phyloP scores from a whole-genome alignment of 805 yeast species.

The Lachancea nothofagi region DNA sequence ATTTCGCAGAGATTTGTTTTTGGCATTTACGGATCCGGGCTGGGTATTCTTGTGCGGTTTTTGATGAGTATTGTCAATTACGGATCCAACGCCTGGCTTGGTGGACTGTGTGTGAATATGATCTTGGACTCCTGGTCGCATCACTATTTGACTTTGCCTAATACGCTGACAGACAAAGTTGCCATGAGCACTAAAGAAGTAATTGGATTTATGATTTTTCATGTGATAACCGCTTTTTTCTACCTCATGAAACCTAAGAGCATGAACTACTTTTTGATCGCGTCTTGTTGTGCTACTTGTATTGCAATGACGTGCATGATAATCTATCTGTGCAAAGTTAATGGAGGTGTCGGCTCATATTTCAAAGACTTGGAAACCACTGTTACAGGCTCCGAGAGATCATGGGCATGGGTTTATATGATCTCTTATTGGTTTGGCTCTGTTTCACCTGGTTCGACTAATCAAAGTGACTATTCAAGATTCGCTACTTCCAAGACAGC shows the following conservation, averaged over 20 bases:
- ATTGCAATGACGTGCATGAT: slow-evolving; percentile 40
- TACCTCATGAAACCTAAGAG: slow-evolving; percentile 41
- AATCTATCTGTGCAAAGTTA: slow-evolving; percentile 31
- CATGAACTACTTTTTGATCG: slow-evolving; percentile 35
- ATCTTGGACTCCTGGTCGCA: slow-evolving; percentile 36
- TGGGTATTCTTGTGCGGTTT: slow-evolving; percentile 38
- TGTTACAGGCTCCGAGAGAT: slow-evolving; percentile 34
- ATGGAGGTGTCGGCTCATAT: slow-evolving; percentile 34
- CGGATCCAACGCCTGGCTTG: slow-evolving; percentile 41
- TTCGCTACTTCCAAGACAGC: slow-evolving; percentile 29
- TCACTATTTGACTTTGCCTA: slow-evolving; percentile 33
- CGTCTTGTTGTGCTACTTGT: slow-evolving; percentile 35
- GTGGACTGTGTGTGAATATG: slow-evolving; percentile 38
- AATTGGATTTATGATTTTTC: slow-evolving; percentile 38
- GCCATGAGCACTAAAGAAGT: slow-evolving; percentile 39
- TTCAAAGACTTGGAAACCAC: slow-evolving; percentile 28
- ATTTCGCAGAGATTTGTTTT: slow-evolving; percentile 42
- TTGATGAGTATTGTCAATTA: slow-evolving; percentile 39
- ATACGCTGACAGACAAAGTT: slow-evolving; percentile 36
- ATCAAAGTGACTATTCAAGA: slow-evolving; percentile 35
- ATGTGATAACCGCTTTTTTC: slow-evolving; percentile 37
- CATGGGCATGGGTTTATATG: slow-evolving; percentile 41
- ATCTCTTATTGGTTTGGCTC: slow-evolving; percentile 40
- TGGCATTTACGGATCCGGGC: slow-evolving; percentile 40
- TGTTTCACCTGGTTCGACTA: slow-evolving; percentile 36